Conservation (phyloP, 2,329 filamentous ascomycete genomes). For the Bipolaris bicolor region DNA sequence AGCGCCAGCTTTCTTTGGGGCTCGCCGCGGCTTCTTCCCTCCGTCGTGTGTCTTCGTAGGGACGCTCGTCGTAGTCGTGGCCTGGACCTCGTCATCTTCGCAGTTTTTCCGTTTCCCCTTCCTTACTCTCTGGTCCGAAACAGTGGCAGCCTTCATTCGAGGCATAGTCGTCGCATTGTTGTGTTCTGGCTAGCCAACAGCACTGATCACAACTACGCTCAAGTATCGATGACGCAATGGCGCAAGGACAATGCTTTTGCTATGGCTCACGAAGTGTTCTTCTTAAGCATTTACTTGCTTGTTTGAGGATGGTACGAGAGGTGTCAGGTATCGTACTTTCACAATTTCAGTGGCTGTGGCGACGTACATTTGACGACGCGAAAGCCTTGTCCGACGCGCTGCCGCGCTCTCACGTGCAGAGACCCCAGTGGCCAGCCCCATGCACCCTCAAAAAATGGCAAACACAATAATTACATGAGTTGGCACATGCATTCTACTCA, state of each 20-base stretch:
- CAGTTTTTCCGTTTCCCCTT: constrained; percentile 52
- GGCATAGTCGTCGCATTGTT: constrained; percentile 27
- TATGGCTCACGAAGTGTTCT: background rate
- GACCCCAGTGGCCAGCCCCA: background rate
- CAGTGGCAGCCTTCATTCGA: constrained; percentile 51
- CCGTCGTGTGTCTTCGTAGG: constrained; percentile 65
- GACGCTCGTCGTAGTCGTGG: constrained; percentile 52
- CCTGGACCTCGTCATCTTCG: constrained; percentile 27
- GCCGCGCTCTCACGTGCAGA: constrained; percentile 21
- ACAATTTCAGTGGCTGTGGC: background rate
- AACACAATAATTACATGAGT: background rate
- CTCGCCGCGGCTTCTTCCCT: constrained; percentile 58
- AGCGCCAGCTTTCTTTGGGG: constrained; percentile 47
- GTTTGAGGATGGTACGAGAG: background rate
- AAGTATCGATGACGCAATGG: constrained; percentile 37
- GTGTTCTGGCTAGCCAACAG: constrained; percentile 4
- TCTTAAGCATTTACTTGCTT: background rate
- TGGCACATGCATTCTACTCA: background rate
- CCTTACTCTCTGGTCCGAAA: constrained; percentile 53
- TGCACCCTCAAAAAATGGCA: background rate
- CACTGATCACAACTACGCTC: constrained; percentile 5
- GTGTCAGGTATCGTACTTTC: background rate
- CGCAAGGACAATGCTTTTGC: constrained; percentile 2
- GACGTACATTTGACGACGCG: background rate
- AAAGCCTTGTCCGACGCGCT: constrained; percentile 12